These are phyloP conservation scores for Mucor racemosus DNA, from an alignment of 371 early-diverging fungal genomes.

Conservation along the genomic window DNA sequence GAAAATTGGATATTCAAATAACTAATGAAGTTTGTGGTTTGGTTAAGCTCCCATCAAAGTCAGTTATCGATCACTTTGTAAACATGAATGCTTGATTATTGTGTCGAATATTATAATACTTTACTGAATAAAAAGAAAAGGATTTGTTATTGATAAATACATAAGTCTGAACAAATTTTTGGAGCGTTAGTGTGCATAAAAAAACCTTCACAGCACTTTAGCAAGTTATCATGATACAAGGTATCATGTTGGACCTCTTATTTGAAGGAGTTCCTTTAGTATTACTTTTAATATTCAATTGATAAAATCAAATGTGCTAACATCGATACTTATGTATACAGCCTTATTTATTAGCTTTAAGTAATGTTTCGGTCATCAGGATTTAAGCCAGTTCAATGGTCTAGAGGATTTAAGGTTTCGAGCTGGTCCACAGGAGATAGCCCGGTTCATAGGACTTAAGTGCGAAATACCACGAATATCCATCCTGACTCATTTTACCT, in stretches of 20 bases:
- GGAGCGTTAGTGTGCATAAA: too few species aligned
- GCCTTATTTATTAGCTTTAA: too few species aligned
- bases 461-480: background rate
- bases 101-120: too few species aligned
- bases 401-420: conserved; percentile 1
- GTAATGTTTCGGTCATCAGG: too few species aligned
- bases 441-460: conserved; percentile 22
- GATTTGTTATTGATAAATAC: background rate
- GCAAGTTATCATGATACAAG: background rate
- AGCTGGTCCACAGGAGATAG: conserved; percentile 6
- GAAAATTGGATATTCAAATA: conserved; percentile 16
- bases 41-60: conserved; percentile 18
- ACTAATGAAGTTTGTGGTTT: conserved; percentile 18
- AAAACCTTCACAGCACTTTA: too few species aligned
- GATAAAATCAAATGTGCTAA: background rate
- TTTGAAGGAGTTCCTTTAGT: background rate
- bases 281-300: background rate
- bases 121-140: too few species aligned
- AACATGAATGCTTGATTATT: too few species aligned
- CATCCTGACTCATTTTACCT: conserved; percentile 22
- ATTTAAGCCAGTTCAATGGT: background rate
- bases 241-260: background rate
- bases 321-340: background rate
- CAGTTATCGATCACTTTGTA: conserved; percentile 20
- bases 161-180: too few species aligned